phyloP scores from a whole-genome alignment of 768 basidiomycete genomes.

The Suillus sp. region DNA sequence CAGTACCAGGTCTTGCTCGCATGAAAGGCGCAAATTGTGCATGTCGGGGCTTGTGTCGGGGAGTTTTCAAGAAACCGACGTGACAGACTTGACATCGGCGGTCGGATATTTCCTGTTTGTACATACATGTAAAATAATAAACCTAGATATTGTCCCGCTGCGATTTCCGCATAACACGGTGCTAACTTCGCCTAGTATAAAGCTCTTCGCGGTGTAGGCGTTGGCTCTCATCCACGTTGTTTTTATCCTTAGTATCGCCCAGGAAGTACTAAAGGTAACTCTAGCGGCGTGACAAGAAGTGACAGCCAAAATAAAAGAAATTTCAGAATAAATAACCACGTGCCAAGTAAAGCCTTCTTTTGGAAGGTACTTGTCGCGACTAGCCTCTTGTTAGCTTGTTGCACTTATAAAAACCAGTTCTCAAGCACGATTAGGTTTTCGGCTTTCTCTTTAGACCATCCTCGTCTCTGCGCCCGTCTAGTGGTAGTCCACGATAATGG shows the following conservation, averaged over 20 bases:
- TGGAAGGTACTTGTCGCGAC: slow-evolving; percentile 28
- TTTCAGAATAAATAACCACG: not conserved
- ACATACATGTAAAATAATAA: not conserved
- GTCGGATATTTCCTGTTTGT: not conserved
- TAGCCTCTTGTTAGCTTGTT: slow-evolving; percentile 18
- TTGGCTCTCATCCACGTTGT: not conserved
- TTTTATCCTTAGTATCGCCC: not conserved
- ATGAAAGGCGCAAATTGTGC: not conserved
- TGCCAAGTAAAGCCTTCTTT: slow-evolving; percentile 20
- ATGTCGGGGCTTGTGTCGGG: not conserved
- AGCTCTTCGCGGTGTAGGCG: not conserved
- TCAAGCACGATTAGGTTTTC: slow-evolving; percentile 23
- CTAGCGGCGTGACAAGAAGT: not conserved
- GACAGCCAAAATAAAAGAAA: not conserved
- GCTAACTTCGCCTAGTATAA: not conserved
- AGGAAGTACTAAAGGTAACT: not conserved
- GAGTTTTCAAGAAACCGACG: slow-evolving; percentile 3
- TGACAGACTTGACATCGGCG: slow-evolving; percentile 7
- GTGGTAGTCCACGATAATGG: slow-evolving; percentile 21
- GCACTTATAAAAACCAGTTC: slow-evolving; percentile 18
- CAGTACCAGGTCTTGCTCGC: not conserved
- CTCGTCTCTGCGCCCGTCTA: not conserved
- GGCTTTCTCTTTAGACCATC: slow-evolving; percentile 12
- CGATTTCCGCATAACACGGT: not conserved
- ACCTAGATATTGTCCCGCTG: not conserved